These are phyloP conservation scores for Abelmoschus esculentus DNA, from an alignment of 345 rosid genomes.

Conservation along the genomic window DNA sequence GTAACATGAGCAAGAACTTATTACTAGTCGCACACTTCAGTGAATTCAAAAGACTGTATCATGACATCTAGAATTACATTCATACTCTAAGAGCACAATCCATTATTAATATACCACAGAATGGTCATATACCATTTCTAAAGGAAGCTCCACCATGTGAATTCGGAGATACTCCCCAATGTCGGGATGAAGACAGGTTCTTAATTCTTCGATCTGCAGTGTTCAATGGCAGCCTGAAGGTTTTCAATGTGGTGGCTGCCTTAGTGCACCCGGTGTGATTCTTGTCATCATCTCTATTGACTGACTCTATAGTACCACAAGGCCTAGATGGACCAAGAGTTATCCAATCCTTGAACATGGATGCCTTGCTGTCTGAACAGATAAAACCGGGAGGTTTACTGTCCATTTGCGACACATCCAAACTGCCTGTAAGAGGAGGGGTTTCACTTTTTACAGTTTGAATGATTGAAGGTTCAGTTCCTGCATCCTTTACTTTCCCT, in stretches of 20 bases:
- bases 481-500: slow-evolving; percentile 5
- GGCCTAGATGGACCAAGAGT: slow-evolving; percentile 20
- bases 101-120: not conserved
- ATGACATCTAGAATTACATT: slow-evolving; percentile 7
- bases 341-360: slow-evolving; percentile 21
- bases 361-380: slow-evolving; percentile 17
- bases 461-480: not conserved
- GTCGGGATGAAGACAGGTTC: slow-evolving; percentile 16
- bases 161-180: slow-evolving; percentile 19
- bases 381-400: slow-evolving; percentile 7
- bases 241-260: slow-evolving; percentile 8
- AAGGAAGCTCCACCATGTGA: slow-evolving; percentile 13
- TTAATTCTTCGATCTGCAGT: slow-evolving; percentile 10
- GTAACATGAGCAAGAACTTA: slow-evolving; percentile 1
- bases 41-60: not conserved
- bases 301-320: slow-evolving; percentile 11
- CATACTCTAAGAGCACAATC: not conserved
- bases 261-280: slow-evolving; percentile 9
- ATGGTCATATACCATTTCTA: slow-evolving; percentile 18
- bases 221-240: slow-evolving; percentile 8
- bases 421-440: slow-evolving; percentile 14
- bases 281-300: slow-evolving; percentile 23
- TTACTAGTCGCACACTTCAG: not conserved
- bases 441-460: slow-evolving; percentile 5
- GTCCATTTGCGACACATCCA: slow-evolving; percentile 22